phyloP scores from a whole-genome alignment of 192 early-diverging fungal species.

The Funneliformis mosseae region DNA sequence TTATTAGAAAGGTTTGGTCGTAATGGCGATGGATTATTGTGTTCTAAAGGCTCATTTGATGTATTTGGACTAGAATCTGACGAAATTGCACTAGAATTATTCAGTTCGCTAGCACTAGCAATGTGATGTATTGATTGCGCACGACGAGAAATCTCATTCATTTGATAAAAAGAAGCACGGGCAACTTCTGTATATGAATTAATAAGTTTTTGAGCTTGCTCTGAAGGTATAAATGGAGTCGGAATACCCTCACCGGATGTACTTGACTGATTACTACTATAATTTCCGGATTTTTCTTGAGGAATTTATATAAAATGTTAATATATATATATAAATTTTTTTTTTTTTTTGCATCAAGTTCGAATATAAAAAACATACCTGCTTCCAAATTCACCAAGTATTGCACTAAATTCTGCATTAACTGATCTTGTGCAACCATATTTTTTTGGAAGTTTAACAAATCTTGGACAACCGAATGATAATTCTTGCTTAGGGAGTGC shows the following conservation, averaged over 20 bases:
- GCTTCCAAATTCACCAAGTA: constrained; percentile 41
- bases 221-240: constrained; percentile 35
- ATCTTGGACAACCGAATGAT: constrained; percentile 39
- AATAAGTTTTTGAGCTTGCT: constrained; percentile 39
- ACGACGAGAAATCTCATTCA: constrained; percentile 34
- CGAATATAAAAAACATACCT: constrained; percentile 36
- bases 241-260: background rate
- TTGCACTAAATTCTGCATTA: constrained; percentile 49
- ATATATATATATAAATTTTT: too few relatives aligned
- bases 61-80: background rate
- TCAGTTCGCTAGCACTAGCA: background rate
- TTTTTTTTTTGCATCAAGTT: too few relatives aligned
- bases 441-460: constrained; percentile 47
- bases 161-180: constrained; percentile 35
- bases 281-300: constrained; percentile 21
- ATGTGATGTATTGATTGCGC: constrained; percentile 21
- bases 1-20: background rate
- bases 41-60: background rate
- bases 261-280: background rate
- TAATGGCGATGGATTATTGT: background rate
- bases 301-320: background rate
- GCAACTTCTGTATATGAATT: constrained; percentile 40
- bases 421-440: constrained; percentile 49
- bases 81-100: background rate
- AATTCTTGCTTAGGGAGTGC: constrained; percentile 36